Conservation (phyloP, 2,329 filamentous ascomycete genomes). For the Pezicula carpinea region DNA sequence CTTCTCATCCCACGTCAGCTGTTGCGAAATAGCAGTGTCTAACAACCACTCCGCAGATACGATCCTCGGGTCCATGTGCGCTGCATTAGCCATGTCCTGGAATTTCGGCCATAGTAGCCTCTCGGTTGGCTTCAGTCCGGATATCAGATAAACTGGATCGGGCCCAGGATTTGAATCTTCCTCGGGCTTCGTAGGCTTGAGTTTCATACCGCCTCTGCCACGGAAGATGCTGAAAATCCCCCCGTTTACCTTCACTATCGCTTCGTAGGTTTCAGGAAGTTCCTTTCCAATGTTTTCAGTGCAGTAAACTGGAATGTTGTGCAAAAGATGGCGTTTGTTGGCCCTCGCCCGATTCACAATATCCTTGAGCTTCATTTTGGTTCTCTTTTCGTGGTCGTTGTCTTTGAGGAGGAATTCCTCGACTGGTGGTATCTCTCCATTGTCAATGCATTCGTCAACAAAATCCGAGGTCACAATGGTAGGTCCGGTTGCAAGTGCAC, state of each 20-base stretch:
- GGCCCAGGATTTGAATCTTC: constrained; percentile 51
- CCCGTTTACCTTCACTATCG: constrained; percentile 84
- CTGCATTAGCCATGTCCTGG: constrained; percentile 68
- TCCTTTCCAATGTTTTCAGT: constrained; percentile 76
- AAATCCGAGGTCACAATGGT: constrained; percentile 73
- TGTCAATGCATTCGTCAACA: constrained; percentile 70
- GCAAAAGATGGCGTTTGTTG: constrained; percentile 73
- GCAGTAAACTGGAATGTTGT: constrained; percentile 77
- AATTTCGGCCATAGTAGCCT: constrained; percentile 76
- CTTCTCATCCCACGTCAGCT: constrained; percentile 61
- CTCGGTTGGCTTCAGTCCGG: constrained; percentile 62
- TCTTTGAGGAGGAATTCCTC: constrained; percentile 68
- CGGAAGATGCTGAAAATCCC: constrained; percentile 76
- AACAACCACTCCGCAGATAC: constrained; percentile 87
- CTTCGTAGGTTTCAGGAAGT: constrained; percentile 69
- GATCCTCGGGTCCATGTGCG: constrained; percentile 75
- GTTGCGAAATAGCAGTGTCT: constrained; percentile 83
- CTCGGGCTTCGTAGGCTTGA: constrained; percentile 56
- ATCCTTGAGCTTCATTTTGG: constrained; percentile 63
- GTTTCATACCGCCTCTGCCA: constrained; percentile 64
- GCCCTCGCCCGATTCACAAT: constrained; percentile 66
- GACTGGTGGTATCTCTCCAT: constrained; percentile 58
- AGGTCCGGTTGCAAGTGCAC: constrained; percentile 76
- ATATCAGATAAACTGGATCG: constrained; percentile 80
- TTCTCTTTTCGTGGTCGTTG: constrained; percentile 64